Evolutionary conservation across 140 eudicot genomes (phyloP).

Genomic region (Senecio squalidus): DNA sequence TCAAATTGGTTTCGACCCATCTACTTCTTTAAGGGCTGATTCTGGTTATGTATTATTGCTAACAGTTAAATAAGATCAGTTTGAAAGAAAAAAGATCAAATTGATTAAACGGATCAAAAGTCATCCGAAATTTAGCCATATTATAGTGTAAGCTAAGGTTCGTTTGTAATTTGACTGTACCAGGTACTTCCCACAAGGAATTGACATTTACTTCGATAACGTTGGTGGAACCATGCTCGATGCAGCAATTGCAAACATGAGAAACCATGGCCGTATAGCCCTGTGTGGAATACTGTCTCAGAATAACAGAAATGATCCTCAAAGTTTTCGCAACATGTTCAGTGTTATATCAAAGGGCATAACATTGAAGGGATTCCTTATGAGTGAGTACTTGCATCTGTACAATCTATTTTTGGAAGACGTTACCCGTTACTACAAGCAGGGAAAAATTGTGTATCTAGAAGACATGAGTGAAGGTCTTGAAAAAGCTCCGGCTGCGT

Average conservation of each 20-base stretch:
- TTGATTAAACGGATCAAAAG: no score
- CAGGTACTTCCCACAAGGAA: conserved; percentile 79
- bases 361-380: conserved; percentile 68
- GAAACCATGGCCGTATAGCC: conserved; percentile 57
- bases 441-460: conserved; percentile 62
- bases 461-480: conserved; percentile 68
- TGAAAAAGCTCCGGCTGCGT: conserved; percentile 71
- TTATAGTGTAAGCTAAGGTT: neutral
- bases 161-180: conserved; percentile 2
- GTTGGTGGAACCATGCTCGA: conserved; percentile 95
- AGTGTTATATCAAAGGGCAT: conserved; percentile 49
- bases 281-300: conserved; percentile 88
- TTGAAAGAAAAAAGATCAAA: no score
- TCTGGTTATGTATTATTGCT: no score
- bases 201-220: conserved; percentile 88
- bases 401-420: conserved; percentile 57
- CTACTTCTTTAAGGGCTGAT: no score
- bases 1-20: no score
- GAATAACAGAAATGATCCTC: conserved; percentile 25
- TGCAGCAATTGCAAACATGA: conserved; percentile 80
- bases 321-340: conserved; percentile 56
- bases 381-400: conserved; percentile 47
- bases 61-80: no score
- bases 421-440: conserved; percentile 33
- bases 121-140: no score